Evolutionary conservation across 345 rosid species (phyloP).

Genomic region (Crucihimalaya himalaica): DNA sequence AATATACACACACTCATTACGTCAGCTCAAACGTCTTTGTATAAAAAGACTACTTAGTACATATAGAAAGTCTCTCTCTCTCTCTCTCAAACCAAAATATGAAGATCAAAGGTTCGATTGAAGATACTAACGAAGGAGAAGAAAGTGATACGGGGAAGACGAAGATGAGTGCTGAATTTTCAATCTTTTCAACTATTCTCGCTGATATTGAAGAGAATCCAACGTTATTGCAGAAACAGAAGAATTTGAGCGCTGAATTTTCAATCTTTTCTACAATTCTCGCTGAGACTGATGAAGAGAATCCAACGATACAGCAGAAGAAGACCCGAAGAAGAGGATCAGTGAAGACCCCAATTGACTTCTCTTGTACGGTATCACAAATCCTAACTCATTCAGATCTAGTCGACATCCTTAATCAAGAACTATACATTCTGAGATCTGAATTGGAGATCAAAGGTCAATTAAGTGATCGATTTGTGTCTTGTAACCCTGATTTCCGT

Average conservation of each 20-base stretch:
- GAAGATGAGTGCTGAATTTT: slow-evolving; percentile 9
- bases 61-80: not conserved
- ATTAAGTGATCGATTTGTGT: not conserved
- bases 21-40: slow-evolving; percentile 1
- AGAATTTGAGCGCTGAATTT: not conserved
- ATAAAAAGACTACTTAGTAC: not conserved
- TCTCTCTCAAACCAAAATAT: not conserved
- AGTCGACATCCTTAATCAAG: not conserved
- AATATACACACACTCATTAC: not conserved
- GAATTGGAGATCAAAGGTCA: not conserved
- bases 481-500: not conserved
- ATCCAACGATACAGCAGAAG: not conserved
- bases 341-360: slow-evolving; percentile 9
- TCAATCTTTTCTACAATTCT: not conserved
- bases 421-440: slow-evolving; percentile 17
- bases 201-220: slow-evolving; percentile 16
- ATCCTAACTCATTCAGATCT: slow-evolving; percentile 21
- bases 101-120: not conserved
- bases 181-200: slow-evolving; percentile 19
- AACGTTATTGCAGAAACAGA: not conserved
- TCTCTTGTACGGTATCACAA: slow-evolving; percentile 21
- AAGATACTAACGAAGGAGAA: slow-evolving; percentile 16
- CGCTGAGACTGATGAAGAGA: not conserved
- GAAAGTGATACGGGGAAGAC: not conserved
- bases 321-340: not conserved